phyloP scores from a whole-genome alignment of 352 stramenopile genomes.

The Pythium dissotocum region DNA sequence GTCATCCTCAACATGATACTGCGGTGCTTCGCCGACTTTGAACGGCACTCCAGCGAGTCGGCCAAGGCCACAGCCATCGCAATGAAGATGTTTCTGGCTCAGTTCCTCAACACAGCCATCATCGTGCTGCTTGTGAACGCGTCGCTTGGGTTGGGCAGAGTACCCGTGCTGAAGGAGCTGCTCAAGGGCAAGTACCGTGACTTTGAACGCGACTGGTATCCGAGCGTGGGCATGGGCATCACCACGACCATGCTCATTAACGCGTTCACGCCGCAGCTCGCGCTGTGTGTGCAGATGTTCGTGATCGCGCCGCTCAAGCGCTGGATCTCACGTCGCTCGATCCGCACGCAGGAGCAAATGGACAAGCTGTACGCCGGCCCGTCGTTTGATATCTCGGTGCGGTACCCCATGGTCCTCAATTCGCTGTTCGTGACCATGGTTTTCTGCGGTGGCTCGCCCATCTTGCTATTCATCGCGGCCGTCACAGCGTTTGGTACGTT shows the following conservation, averaged over 20 bases:
- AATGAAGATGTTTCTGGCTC: conserved; percentile 77
- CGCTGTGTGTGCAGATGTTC: conserved; percentile 60
- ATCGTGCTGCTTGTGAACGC: conserved; percentile 84
- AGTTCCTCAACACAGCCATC: conserved; percentile 87
- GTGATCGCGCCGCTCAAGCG: conserved; percentile 55
- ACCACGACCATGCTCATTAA: conserved; percentile 89
- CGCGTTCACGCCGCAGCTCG: conserved; percentile 59
- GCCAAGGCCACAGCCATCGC: conserved; percentile 70
- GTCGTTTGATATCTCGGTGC: conserved; percentile 72
- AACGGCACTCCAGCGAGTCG: conserved; percentile 81
- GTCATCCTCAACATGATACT: conserved; percentile 72
- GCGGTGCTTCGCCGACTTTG: conserved; percentile 64
- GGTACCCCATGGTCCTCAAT: conserved; percentile 85
- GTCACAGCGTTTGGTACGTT: conserved; percentile 62
- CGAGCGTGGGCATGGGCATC: conserved; percentile 84
- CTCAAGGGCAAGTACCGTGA: conserved; percentile 79
- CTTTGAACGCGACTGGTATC: conserved; percentile 87
- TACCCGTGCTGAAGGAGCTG: conserved; percentile 57
- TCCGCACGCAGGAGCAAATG: conserved; percentile 78
- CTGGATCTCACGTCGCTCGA: conserved; percentile 36
- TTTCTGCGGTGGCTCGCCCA: conserved; percentile 76
- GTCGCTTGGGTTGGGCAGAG: conserved; percentile 36
- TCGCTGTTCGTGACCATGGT: conserved; percentile 84
- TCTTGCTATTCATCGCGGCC: conserved; percentile 77
- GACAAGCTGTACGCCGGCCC: conserved; percentile 75